Evolutionary conservation across 768 basidiomycete species (phyloP).

Genomic region (Daedaleopsis nitida): DNA sequence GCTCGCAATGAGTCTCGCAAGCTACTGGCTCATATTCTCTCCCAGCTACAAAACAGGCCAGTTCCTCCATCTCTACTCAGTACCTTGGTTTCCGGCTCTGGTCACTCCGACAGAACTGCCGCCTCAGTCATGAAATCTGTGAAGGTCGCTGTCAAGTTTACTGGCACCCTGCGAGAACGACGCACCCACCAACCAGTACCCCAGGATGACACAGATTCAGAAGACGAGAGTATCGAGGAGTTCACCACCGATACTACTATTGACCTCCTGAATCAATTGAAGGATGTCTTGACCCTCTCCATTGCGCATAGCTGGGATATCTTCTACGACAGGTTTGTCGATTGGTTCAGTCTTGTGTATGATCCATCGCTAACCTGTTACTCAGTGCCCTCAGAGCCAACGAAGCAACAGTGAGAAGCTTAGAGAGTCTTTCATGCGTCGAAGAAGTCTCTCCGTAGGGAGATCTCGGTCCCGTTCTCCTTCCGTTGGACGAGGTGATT

Average conservation of each 20-base stretch:
- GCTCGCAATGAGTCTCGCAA: conserved; percentile 67
- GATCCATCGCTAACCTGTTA: not conserved
- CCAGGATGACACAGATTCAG: conserved; percentile 45
- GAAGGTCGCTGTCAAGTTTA: conserved; percentile 24
- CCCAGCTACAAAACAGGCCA: conserved; percentile 58
- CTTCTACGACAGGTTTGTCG: conserved; percentile 53
- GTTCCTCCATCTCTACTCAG: conserved; percentile 57
- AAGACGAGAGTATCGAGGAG: conserved; percentile 32
- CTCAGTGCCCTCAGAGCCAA: conserved; percentile 8
- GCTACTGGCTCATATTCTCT: conserved; percentile 63
- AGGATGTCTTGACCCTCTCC: conserved; percentile 59
- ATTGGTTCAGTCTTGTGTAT: not conserved
- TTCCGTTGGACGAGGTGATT: conserved; percentile 34
- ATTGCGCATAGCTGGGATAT: conserved; percentile 62
- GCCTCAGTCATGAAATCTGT: conserved; percentile 23
- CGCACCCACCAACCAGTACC: conserved; percentile 16
- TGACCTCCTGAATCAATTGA: conserved; percentile 62
- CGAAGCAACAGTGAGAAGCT: conserved; percentile 16
- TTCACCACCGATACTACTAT: conserved; percentile 71
- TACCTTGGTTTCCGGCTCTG: conserved; percentile 21
- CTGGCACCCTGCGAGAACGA: conserved; percentile 27
- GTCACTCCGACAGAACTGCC: conserved; percentile 8
- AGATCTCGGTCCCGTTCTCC: conserved; percentile 45
- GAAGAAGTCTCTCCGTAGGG: conserved; percentile 9
- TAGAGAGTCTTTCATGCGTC: conserved; percentile 17